phyloP scores from a whole-genome alignment of 768 basidiomycete genomes.

The Glaciozyma martinii region DNA sequence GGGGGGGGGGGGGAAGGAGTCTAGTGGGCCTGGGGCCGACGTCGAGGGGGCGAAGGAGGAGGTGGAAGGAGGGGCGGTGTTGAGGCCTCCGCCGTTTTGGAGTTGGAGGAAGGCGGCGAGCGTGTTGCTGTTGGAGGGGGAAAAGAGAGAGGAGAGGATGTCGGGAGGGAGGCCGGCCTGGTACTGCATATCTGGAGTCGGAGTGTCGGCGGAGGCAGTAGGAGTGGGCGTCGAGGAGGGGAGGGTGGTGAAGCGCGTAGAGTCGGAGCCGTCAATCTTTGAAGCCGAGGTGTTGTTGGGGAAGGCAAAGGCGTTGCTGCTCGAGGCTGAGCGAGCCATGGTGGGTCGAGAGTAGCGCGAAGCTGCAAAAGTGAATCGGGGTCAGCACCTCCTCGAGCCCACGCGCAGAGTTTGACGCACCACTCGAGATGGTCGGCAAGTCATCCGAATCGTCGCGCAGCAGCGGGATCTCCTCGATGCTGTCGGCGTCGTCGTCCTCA shows the following conservation, averaged over 20 bases:
- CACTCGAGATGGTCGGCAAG: conserved; percentile 19
- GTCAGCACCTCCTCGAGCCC: background rate
- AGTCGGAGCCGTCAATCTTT: conserved; percentile 1
- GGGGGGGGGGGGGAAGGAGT: background rate
- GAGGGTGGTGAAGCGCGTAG: conserved; percentile 21
- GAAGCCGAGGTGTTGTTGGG: background rate
- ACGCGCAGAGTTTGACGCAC: background rate
- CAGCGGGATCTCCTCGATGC: conserved; percentile 30
- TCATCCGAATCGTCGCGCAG: conserved; percentile 10
- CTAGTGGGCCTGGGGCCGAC: background rate
- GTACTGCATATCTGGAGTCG: conserved; percentile 6
- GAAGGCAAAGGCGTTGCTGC: background rate
- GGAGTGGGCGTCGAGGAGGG: conserved; percentile 13
- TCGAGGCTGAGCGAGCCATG: background rate
- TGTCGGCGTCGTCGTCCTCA: conserved; percentile 38
- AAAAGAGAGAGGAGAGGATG: conserved; percentile 16
- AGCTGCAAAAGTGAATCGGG: background rate
- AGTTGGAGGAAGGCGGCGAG: conserved; percentile 10
- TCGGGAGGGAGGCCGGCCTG: conserved; percentile 10
- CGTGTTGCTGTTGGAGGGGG: conserved; percentile 8
- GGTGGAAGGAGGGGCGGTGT: background rate
- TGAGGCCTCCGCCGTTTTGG: conserved; percentile 1
- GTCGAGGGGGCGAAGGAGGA: background rate
- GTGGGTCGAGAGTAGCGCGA: background rate
- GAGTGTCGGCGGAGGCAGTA: background rate